Evolutionary conservation across 2,329 filamentous ascomycete species (phyloP), one percentile per base, ranked within the genome.

Genomic region (Sporothrix protearum): DNA sequence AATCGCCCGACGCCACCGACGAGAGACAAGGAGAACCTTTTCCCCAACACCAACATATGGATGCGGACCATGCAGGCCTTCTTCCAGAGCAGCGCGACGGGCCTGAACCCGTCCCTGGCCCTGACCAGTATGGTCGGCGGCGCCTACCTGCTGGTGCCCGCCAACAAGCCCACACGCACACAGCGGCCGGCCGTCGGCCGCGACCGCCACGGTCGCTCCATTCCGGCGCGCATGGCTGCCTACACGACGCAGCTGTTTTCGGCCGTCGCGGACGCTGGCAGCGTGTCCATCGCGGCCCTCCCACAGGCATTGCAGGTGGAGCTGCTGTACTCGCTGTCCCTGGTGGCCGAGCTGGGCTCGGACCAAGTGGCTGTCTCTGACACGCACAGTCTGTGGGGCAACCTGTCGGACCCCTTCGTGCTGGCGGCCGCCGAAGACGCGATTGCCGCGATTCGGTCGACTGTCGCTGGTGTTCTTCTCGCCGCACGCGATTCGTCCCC

Each of bases 71-170:
- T 97, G 2, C 77, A 78, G 0, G 81, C 81, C 1, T 85, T 93
- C 71, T 80, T 92, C 6, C 78, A 83, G 39, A 25, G 49, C 66
- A 25, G 47, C 36, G 63, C 22, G 25, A 77, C 80, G 0, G 76
- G 81, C 0, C 85, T 89, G 2, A 87, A 88, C 73, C 83, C 87
- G 5, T 89, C 92, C 0, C 80, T 97, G 2, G 88, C 92, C 0
- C 87, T 97, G 4, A 92, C 91, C 1, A 94, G 89, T 77, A 85
- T 85, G 30, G 82, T 97, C 7, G 89, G 88, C 0, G 93, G 93
- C 3, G 88, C 88, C 0, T 86, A 92, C 6, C 89, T 91, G 74
- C 81, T 97, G 2, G 83, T 78, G 0, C 70, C 77, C 33, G 75
- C 72, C 61, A 73, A 14, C 1, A 6, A 33, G 28, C 28, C 28